phyloP scores from a whole-genome alignment of 2,329 filamentous ascomycete species.

The Chaetoscypha palmicola region DNA sequence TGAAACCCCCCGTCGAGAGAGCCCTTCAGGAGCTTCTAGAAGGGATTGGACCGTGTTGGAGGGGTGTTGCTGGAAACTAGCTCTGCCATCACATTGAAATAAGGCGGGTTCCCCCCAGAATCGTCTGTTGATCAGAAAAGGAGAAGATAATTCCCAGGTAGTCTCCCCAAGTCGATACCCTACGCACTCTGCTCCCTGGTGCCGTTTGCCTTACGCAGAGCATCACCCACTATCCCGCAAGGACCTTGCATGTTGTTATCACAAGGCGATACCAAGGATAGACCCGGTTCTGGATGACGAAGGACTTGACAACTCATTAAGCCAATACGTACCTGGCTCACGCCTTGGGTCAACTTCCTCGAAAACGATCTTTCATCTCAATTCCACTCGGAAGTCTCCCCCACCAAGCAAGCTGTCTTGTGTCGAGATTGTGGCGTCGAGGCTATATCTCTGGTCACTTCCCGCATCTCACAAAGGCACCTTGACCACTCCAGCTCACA shows the following conservation, averaged over 20 bases:
- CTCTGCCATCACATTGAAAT: conserved; percentile 11
- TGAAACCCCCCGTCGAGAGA: conserved; percentile 5
- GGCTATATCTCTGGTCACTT: background rate
- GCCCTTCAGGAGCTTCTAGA: conserved; percentile 15
- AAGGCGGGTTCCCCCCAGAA: conserved; percentile 6
- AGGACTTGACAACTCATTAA: conserved; percentile 22
- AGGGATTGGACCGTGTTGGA: conserved; percentile 8
- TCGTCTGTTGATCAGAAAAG: conserved; percentile 2
- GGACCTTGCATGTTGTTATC: conserved; percentile 22
- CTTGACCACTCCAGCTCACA: too few species aligned
- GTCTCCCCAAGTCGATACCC: background rate
- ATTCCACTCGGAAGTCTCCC: conserved; percentile 45
- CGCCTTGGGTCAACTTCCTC: conserved; percentile 14
- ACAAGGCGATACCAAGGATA: conserved; percentile 23
- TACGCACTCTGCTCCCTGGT: conserved; percentile 4
- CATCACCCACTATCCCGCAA: conserved; percentile 16
- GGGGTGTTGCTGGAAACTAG: conserved; percentile 6
- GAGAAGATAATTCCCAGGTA: conserved; percentile 5
- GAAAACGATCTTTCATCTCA: conserved; percentile 13
- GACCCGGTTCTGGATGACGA: conserved; percentile 23
- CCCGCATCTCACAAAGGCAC: background rate
- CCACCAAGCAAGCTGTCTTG: conserved; percentile 63
- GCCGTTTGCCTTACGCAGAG: conserved; percentile 21
- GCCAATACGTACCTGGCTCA: conserved; percentile 18
- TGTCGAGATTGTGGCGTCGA: background rate